Base-by-base conservation (phyloP, 2,329 filamentous ascomycete genomes). In the Fusarium oxysporum region DNA sequence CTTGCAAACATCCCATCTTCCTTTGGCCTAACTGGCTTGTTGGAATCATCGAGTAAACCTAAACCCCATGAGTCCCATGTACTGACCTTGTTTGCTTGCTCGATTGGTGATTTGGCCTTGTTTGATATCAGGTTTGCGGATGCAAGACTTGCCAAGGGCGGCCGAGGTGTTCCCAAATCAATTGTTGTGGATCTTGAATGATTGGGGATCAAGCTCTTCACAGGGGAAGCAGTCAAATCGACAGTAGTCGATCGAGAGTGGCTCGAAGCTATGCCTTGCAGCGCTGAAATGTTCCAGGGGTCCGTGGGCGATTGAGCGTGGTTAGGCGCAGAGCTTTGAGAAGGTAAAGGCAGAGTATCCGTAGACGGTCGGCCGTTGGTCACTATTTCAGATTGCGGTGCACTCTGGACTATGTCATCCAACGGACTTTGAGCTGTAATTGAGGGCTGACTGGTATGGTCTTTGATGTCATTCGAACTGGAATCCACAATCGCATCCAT, bases 11-110 rank as follows among this genome's bases (percentile, higher is more conserved):
- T 25, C 13, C 41, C 65, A 16, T 69, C 47, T n/a, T 65, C 71
- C 21, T 62, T 58, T 28, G 68, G 41, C 16, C n/a, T 30, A 16
- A 53, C 53, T 30, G 68, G 50, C 17, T 69, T 70, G 23, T 68
- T 63, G 16, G 58, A 59, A 21, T 68, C 64, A 25, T 67, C 68
- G 8, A 74, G 63, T 28, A 70, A 56, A 45, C 72, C 65, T n/a
- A 76, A 35, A 3, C 56, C 65, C 54, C 76, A 75, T n/a, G 75
- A 76, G 8, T 59, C 66, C 76, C 76, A 78, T 13, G 60, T 48
- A 33, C 66, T 66, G 19, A 45, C 62, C 44, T 62, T 75, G 33
- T 62, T 65, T 16, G 55, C 58, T 7, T 65, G 51, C 25, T 73
- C 67, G 5, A 67, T 17, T 7, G 72, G 37, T 2, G 59, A 45